phyloP scores from a whole-genome alignment of 78 protist species.

The Anaeramoeba ignava region DNA sequence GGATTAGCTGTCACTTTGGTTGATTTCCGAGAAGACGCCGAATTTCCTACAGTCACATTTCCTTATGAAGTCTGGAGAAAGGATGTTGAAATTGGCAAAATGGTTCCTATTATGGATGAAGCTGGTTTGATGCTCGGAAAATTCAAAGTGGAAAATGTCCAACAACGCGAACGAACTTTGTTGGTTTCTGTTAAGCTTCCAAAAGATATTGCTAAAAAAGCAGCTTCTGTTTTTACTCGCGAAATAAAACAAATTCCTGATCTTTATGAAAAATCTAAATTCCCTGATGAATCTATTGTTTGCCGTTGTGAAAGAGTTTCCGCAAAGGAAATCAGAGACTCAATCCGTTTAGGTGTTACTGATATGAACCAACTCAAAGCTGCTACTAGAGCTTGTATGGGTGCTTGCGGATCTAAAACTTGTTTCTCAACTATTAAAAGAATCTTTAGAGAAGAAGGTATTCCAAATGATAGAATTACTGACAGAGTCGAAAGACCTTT shows the following conservation, averaged over 20 bases:
- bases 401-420: conserved; percentile 3
- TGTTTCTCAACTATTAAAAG: neutral
- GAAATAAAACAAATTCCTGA: neutral
- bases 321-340: neutral
- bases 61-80: neutral
- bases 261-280: neutral
- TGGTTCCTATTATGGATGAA: neutral
- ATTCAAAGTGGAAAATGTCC: neutral
- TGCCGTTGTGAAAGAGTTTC: conserved; percentile 4
- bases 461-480: neutral
- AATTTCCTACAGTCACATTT: neutral
- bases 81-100: neutral
- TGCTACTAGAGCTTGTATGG: neutral
- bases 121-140: neutral
- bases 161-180: neutral
- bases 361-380: conserved; percentile 7
- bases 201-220: neutral
- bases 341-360: neutral
- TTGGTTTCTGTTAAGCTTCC: neutral
- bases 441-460: conserved; percentile 9
- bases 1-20: neutral
- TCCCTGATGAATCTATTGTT: neutral
- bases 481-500: neutral
- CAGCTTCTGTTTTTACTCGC: neutral
- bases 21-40: neutral